Conservation (phyloP, 176 grass and related monocot species). For the Carex myosuroides region DNA sequence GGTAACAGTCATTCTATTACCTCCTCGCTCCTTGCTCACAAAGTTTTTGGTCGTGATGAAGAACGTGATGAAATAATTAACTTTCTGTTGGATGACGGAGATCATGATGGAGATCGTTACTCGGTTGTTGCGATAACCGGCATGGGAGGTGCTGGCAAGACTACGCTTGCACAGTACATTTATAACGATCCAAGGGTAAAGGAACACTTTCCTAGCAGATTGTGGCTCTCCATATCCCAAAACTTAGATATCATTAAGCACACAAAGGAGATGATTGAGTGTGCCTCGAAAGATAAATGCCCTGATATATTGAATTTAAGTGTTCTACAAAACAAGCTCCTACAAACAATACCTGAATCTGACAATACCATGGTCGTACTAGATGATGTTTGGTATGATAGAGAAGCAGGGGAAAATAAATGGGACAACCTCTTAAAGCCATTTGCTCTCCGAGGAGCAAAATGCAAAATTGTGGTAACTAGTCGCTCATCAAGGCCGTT, state of each 20-base stretch:
- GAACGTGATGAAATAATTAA: background rate
- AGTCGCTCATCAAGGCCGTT: background rate
- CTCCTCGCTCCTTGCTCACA: background rate
- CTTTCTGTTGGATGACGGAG: background rate
- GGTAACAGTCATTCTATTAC: background rate
- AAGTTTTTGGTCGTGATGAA: background rate
- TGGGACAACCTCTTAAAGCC: background rate
- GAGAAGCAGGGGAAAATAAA: background rate
- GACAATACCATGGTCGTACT: background rate
- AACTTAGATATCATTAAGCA: background rate
- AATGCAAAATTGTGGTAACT: background rate
- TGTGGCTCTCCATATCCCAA: background rate
- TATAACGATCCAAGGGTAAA: background rate
- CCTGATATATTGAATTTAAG: background rate
- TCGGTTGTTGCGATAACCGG: background rate
- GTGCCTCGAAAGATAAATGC: background rate
- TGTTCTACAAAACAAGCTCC: background rate
- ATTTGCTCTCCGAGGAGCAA: background rate
- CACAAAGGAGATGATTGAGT: background rate
- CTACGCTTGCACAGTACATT: background rate
- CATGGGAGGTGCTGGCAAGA: background rate
- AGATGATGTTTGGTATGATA: background rate
- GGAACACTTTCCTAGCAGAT: background rate
- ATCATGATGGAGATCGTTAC: background rate
- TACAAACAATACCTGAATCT: background rate